Conservation (phyloP, 805 yeast species). For the Crinitomyces ghanaensis region DNA sequence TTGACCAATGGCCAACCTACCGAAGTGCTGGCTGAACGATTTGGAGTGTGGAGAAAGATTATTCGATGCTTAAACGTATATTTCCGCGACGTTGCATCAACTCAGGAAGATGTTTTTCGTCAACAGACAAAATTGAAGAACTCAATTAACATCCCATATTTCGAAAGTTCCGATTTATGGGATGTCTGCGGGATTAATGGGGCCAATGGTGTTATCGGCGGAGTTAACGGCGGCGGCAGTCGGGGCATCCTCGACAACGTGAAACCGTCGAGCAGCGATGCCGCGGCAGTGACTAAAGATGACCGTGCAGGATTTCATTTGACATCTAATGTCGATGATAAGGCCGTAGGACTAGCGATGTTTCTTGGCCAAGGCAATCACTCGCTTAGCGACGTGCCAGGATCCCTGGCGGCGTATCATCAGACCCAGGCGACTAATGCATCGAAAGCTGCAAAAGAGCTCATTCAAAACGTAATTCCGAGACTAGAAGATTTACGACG, state of each 20-base stretch:
- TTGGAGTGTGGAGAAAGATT: conserved; percentile 76
- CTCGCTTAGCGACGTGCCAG: conserved; percentile 75
- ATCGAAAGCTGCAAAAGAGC: conserved; percentile 45
- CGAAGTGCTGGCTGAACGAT: conserved; percentile 72
- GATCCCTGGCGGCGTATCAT: conserved; percentile 55
- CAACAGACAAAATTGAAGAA: conserved; percentile 74
- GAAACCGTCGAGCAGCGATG: too few relatives aligned
- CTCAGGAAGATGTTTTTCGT: conserved; percentile 79
- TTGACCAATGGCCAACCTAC: conserved; percentile 70
- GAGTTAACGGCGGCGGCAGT: too few relatives aligned
- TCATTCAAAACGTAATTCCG: conserved; percentile 51
- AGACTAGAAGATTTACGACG: conserved; percentile 56
- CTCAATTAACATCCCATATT: conserved; percentile 50
- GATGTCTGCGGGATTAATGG: too few relatives aligned
- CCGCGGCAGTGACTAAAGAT: conserved; percentile 2
- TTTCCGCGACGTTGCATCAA: conserved; percentile 66
- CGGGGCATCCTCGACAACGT: too few relatives aligned
- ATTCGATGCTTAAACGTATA: conserved; percentile 66
- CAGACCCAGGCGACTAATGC: conserved; percentile 48
- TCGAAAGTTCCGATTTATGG: too few relatives aligned
- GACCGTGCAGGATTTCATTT: conserved; percentile 1
- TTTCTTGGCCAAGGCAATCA: conserved; percentile 72
- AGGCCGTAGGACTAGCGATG: conserved; percentile 30
- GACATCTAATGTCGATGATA: conserved; percentile 14
- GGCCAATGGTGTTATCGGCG: conserved; percentile 4